These are phyloP conservation scores for Phyllosticta capitalensis DNA, from an alignment of 2,329 filamentous ascomycete species.

Conservation along the genomic window DNA sequence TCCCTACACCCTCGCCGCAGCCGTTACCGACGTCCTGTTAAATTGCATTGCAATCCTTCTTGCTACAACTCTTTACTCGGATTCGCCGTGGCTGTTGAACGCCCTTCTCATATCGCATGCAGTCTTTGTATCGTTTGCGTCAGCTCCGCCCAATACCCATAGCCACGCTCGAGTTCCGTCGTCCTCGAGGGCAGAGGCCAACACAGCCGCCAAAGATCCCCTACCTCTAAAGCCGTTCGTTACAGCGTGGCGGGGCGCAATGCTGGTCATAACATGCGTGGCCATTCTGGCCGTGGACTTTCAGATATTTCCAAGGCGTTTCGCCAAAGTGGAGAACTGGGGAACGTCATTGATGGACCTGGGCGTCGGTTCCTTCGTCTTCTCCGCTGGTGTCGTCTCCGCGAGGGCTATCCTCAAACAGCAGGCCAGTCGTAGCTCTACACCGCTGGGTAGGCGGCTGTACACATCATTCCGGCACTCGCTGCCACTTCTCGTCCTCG, in stretches of 20 bases:
- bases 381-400: conserved; percentile 83
- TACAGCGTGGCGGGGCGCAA: conserved; percentile 79
- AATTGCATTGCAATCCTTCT: conserved; percentile 76
- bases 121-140: conserved; percentile 47
- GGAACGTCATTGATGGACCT: conserved; percentile 98
- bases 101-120: conserved; percentile 65
- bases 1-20: conserved; percentile 58
- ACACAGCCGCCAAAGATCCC: conserved; percentile 27
- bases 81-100: conserved; percentile 62
- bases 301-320: conserved; percentile 79
- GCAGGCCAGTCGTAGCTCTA: conserved; percentile 42
- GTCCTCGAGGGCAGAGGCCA: conserved; percentile 16
- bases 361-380: conserved; percentile 95
- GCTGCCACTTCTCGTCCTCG: conserved; percentile 70
- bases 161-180: conserved; percentile 16
- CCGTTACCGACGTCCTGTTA: conserved; percentile 74
- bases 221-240: conserved; percentile 85
- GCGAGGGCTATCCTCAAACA: conserved; percentile 71
- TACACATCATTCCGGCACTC: conserved; percentile 65
- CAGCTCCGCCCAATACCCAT: conserved; percentile 16
- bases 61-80: conserved; percentile 76
- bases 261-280: conserved; percentile 84
- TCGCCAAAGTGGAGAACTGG: conserved; percentile 99
- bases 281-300: conserved; percentile 98
- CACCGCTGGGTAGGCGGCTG: conserved; percentile 50